These are phyloP conservation scores for Euphorbia peplus DNA, from an alignment of 345 rosid genomes.

Conservation along the genomic window DNA sequence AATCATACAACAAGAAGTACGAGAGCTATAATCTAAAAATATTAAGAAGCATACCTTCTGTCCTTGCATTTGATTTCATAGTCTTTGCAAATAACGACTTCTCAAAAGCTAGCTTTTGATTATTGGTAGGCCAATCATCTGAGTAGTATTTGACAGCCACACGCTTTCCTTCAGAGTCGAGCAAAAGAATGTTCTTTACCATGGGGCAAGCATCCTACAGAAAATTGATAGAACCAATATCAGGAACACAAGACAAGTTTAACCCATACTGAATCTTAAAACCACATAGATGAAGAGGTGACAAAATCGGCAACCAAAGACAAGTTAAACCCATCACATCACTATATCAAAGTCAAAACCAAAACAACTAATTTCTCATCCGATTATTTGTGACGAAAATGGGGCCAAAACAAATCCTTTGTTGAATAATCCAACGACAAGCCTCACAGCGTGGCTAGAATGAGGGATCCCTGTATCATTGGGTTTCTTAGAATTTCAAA, in stretches of 20 bases:
- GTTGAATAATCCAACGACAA: too few species aligned
- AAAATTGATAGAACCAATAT: background rate
- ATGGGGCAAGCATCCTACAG: constrained; percentile 71
- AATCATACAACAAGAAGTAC: background rate
- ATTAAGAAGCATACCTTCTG: constrained; percentile 50
- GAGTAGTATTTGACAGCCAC: constrained; percentile 84
- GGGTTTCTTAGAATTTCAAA: too few species aligned
- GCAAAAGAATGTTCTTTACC: constrained; percentile 81
- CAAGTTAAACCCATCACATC: background rate
- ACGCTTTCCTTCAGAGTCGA: constrained; percentile 95
- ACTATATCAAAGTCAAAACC: background rate
- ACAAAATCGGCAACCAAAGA: background rate
- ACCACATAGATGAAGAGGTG: background rate
- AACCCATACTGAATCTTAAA: background rate
- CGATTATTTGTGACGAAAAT: too few species aligned
- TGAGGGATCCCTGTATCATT: too few species aligned
- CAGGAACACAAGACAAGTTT: too few species aligned
- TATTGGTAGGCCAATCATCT: constrained; percentile 86
- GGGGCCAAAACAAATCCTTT: too few species aligned
- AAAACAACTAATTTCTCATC: background rate
- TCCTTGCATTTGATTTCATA: constrained; percentile 81
- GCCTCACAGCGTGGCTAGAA: too few species aligned
- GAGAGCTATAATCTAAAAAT: background rate
- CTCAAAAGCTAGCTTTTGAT: constrained; percentile 66
- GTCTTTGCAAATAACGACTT: constrained; percentile 68